A percentile compares a stretch with the other conserved stretches of the same genome.
Evolutionary conservation across 2,329 filamentous ascomycete genomes (phyloP).

Genomic region (Talaromyces sp.): DNA sequence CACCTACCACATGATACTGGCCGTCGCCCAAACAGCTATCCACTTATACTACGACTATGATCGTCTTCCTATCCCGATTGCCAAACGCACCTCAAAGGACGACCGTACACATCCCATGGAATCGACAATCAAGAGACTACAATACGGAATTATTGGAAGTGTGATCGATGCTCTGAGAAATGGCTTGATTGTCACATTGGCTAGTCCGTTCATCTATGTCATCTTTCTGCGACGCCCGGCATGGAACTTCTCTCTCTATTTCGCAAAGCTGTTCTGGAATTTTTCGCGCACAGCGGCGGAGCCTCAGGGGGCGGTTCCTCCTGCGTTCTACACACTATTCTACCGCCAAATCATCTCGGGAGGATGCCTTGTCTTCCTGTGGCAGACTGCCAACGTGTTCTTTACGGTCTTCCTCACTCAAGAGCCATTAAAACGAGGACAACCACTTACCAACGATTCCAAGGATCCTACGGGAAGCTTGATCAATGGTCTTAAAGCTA

Average conservation of each 20-base stretch:
- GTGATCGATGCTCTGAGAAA: constrained; percentile 36
- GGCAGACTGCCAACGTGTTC: constrained; percentile 72
- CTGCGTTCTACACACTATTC: constrained; percentile 57
- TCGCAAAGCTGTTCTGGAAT: constrained; percentile 72
- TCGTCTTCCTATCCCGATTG: constrained; percentile 56
- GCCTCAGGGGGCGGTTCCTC: constrained; percentile 56
- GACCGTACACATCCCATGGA: constrained; percentile 38
- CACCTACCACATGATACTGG: constrained; percentile 66
- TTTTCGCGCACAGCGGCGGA: constrained; percentile 68
- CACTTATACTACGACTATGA: constrained; percentile 77
- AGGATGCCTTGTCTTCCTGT: constrained; percentile 66
- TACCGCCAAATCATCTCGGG: constrained; percentile 61
- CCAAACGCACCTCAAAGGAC: constrained; percentile 36
- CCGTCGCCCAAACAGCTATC: constrained; percentile 64
- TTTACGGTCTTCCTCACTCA: constrained; percentile 80
- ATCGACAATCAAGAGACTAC: constrained; percentile 42
- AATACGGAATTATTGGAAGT: constrained; percentile 31
- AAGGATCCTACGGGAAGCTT: constrained; percentile 91
- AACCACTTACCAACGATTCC: constrained; percentile 78
- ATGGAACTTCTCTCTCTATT: constrained; percentile 68
- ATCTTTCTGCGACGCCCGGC: constrained; percentile 60
- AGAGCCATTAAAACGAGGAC: constrained; percentile 78
- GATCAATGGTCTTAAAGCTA: constrained; percentile 77
- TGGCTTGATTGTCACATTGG: constrained; percentile 42
- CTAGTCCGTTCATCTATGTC: constrained; percentile 61